Evolutionary conservation across 331 rosid species (phyloP).

Genomic region (Quercus phellos): DNA sequence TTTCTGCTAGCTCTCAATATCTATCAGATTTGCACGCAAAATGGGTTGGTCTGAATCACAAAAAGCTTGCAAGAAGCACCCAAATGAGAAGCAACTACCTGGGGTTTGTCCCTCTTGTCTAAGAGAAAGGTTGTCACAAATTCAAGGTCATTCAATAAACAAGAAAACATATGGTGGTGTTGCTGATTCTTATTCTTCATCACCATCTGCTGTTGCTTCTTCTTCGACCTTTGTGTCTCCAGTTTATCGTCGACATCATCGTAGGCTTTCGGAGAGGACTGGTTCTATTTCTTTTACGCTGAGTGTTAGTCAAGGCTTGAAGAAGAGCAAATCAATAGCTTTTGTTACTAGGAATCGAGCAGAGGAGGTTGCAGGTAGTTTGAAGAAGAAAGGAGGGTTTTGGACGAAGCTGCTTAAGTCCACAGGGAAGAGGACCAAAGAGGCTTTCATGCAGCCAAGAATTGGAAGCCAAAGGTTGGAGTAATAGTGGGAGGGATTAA

Average conservation of each 20-base stretch:
- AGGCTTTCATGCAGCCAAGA: conserved; percentile 29
- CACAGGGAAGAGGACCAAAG: conserved; percentile 37
- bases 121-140: conserved; percentile 50
- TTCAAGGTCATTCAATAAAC: conserved; percentile 16
- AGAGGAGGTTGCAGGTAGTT: conserved; percentile 13
- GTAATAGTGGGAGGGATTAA: neutral
- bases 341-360: conserved; percentile 23
- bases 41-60: conserved; percentile 34
- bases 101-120: conserved; percentile 66
- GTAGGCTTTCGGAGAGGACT: conserved; percentile 29
- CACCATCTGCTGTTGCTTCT: neutral
- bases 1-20: too few relatives aligned
- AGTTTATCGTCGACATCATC: conserved; percentile 28
- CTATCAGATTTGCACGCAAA: neutral
- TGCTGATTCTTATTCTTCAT: neutral
- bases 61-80: conserved; percentile 35
- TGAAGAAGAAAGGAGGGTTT: conserved; percentile 42
- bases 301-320: conserved; percentile 26
- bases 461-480: neutral
- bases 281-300: conserved; percentile 26
- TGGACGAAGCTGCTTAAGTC: conserved; percentile 60
- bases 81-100: conserved; percentile 26
- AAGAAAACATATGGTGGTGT: neutral
- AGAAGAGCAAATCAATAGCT: conserved; percentile 59
- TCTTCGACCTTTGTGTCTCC: conserved; percentile 18